A percentile compares a stretch with the other conserved stretches of the same genome.
Evolutionary conservation across 73 alveolate genomes (phyloP).

Genomic region (Paramecium tetraurelia): DNA sequence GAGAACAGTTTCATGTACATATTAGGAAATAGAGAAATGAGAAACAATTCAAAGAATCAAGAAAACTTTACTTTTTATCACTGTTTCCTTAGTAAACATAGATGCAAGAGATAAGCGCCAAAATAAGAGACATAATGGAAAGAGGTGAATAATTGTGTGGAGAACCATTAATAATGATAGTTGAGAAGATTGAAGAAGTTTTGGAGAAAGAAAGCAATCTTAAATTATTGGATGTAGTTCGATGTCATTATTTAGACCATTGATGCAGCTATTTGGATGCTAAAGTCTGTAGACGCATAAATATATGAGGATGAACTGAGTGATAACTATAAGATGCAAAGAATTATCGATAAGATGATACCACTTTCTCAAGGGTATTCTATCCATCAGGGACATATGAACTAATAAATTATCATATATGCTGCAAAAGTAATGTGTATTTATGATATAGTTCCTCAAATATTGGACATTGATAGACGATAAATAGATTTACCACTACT

Average conservation of each 20-base stretch:
- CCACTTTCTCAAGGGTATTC: not conserved
- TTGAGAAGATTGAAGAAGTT: not conserved
- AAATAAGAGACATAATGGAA: not conserved
- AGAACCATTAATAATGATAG: not conserved
- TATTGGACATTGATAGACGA: not conserved
- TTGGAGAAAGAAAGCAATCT: not conserved
- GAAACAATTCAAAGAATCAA: not conserved
- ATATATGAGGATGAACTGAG: not conserved
- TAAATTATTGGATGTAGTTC: conserved; percentile 9
- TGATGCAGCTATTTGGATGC: conserved; percentile 35
- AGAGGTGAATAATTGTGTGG: not conserved
- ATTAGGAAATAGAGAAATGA: not conserved
- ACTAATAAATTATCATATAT: not conserved
- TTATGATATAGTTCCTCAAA: not conserved
- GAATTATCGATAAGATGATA: not conserved
- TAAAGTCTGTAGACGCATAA: not conserved
- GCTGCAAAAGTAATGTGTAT: not conserved
- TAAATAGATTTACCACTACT: not conserved
- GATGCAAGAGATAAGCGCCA: not conserved
- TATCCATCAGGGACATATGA: not conserved
- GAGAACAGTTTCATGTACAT: not conserved
- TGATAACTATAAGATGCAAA: not conserved
- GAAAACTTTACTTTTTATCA: not conserved
- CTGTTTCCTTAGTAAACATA: not conserved
- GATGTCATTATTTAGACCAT: not conserved